Evolutionary conservation across 1,284 basidiomycete genomes (phyloP), one percentile per base, ranked within the genome.

Genomic region (Thecaphora thlaspeos): DNA sequence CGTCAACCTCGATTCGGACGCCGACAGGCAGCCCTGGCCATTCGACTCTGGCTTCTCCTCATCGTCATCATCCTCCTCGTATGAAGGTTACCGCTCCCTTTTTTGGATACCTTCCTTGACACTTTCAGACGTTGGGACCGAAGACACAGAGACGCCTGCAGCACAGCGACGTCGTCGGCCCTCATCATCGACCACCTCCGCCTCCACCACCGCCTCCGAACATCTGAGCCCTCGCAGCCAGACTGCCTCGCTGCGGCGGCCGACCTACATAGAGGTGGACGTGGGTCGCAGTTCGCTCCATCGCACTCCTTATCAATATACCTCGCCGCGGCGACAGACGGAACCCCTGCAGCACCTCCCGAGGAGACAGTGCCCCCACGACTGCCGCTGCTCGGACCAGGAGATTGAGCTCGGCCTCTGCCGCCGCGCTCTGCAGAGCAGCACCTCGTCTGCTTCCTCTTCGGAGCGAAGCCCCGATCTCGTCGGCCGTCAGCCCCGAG

Each of bases 371-470:
- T 26, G 58, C 32, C 62, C 62, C 3, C 55, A 42, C n/a, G 58
- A 61, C 22, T 65, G 58, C 38, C 55, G 62, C 39, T 65, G 62
- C 43, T 65, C 62, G 2, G 62, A 65, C 41, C 62, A 61, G 46
- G 62, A 65, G 8, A 54, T 65, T 24, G 51, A 61, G 32, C 46
- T 57, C 10, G 62, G 48, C 7, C 22, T 57, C 24, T 65, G 58
- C 45, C 51, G 62, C 22, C 50, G 62, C 36, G 58, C 53, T 7
- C 36, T 37, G 18, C 14, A 37, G 7, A 37, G 36, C 36, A n/a
- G n/a, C n/a, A 50, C 26, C 12, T 53, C 53, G 19, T 56, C 61
- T 7, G 52, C 57, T 10, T 65, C 61, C 14, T 46, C 32, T 8
- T 59, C 61, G 1, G 61, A 64, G 2, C 5, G 26, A 11, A 28